phyloP scores from a whole-genome alignment of 2,329 filamentous ascomycete genomes.

The Cordyceps sp. region DNA sequence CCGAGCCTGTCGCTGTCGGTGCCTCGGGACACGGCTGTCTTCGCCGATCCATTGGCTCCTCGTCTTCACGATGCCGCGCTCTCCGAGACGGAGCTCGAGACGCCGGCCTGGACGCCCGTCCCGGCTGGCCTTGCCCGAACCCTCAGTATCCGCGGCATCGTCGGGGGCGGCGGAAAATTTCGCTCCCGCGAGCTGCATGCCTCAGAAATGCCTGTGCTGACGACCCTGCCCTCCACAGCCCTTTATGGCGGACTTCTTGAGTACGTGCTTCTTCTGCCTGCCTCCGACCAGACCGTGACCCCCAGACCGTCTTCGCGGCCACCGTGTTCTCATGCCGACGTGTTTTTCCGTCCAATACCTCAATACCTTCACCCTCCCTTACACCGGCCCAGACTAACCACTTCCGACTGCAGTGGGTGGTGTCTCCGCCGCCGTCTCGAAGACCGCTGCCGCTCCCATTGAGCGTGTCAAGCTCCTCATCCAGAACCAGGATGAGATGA shows the following conservation, averaged over 20 bases:
- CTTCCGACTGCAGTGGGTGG: slow-evolving; percentile 63
- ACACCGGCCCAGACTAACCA: slow-evolving; percentile 5
- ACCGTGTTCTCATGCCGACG: too few species aligned
- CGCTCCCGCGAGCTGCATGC: not conserved
- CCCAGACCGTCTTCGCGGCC: too few species aligned
- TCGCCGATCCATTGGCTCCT: slow-evolving; percentile 8
- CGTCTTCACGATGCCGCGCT: too few species aligned
- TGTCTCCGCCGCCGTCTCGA: slow-evolving; percentile 99
- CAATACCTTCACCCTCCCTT: not conserved
- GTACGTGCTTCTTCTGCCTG: too few species aligned
- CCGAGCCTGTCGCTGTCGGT: slow-evolving; percentile 6
- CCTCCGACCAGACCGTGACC: too few species aligned
- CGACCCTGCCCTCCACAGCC: slow-evolving; percentile 37
- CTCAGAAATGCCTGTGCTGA: slow-evolving; percentile 13
- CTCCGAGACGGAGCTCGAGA: not conserved
- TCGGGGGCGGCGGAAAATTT: slow-evolving; percentile 5
- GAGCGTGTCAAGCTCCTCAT: slow-evolving; percentile 99
- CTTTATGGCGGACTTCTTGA: slow-evolving; percentile 97
- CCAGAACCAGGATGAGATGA: slow-evolving; percentile 99
- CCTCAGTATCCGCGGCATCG: not conserved
- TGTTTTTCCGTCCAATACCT: not conserved
- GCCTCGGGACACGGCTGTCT: slow-evolving; percentile 3
- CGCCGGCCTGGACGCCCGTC: not conserved
- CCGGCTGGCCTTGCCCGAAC: not conserved
- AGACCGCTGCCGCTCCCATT: slow-evolving; percentile 98